Evolutionary conservation across 225 moss, liverwort and hornwort genomes (phyloP), one percentile per base, ranked within the genome.

Genomic region (Pseudisothecium myosuroides): DNA sequence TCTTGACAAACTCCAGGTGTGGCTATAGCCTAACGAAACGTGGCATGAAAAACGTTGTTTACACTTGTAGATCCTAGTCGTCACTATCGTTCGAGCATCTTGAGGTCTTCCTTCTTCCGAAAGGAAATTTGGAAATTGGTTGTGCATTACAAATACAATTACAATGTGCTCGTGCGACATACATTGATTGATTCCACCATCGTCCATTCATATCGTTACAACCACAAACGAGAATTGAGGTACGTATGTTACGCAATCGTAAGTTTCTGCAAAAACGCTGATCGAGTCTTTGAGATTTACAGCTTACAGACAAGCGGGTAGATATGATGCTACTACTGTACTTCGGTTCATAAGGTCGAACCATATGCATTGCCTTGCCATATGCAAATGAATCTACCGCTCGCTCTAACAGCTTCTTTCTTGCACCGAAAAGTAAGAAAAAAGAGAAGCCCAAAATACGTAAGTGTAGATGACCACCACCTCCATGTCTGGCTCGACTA

Each of bases 401-500:
- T 50, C 43, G 43, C 66, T 65, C 37, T 12, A 41, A 84, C 29
- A 84, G 41, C 39, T 68, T 54, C 84, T 13, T 83, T 22, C 41
- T 69, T 58, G 84, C 41, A 56, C 32, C 43, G 15, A 19, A 17
- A 83, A 58, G 11, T 31, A 52, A 39, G 54, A 83, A 17, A 39
- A 34, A 66, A 18, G 83, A 27, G 39, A 67, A 84, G 83, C 20
- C 69, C 54, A 69, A 69, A 84, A 52, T 21, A 84, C 28, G 3
- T 10, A 37, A 69, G 41, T 22, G 68, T 71, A 72, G 84, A 84
- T 72, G 84, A 72, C 71, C 71, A 69, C 68, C 69, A 54, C 66
- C 66, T 58, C 61, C 54, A 45, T 80, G 74, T 52, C 76, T 83
- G 91, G 91, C 92, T 89, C 90, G 89, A 90, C 88, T 85, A 89